Evolutionary conservation across 176 grass and related monocot genomes (phyloP), one percentile per base, ranked within the genome.

Genomic region (Alopecurus myosuroides): DNA sequence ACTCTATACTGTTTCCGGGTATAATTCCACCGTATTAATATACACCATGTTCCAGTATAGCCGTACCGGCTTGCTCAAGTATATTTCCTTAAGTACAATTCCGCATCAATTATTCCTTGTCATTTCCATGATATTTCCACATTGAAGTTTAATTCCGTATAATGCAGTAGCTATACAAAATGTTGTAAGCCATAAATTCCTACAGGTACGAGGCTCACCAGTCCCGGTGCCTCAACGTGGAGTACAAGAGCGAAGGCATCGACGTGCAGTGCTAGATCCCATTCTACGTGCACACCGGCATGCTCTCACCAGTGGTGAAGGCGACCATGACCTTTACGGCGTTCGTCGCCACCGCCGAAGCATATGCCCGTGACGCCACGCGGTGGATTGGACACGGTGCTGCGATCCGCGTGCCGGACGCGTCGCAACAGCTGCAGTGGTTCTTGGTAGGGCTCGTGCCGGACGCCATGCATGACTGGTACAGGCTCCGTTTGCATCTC

Each of bases 341-440:
- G 56, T 80, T 86, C 11, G 49, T 90, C n/a, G 85, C 88, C 15
- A 84, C 89, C 44, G 12, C 89, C 13, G 89, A 89, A 3, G 56
- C 26, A 2, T 94, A 91, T 44, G 80, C 89, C 2, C 74, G 46
- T 14, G 86, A 86, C 5, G 88, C 92, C 19, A 36, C 77, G 15
- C 60, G 70, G 4, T 91, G 88, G 82, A 75, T 94, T 17, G 92
- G 92, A 0, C 76, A 75, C 52, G 88, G 88, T 45, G 88, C 86
- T 6, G 26, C 11, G n/a, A 20, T 90, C 33, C 57, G 76, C 25
- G 86, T 83, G 9, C 89, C 92, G 22, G 68, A 84, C 61, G 66
- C 66, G 35, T 29, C 65, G 11, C 92, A 94, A 58, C 86, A 85
- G 44, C 78, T 94, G 57, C 82, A 86, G 71, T 94, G 92, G 92